Evolutionary conservation across 495 filamentous ascomycete genomes (phyloP).

Genomic region (Talaromyces stipitatus): DNA sequence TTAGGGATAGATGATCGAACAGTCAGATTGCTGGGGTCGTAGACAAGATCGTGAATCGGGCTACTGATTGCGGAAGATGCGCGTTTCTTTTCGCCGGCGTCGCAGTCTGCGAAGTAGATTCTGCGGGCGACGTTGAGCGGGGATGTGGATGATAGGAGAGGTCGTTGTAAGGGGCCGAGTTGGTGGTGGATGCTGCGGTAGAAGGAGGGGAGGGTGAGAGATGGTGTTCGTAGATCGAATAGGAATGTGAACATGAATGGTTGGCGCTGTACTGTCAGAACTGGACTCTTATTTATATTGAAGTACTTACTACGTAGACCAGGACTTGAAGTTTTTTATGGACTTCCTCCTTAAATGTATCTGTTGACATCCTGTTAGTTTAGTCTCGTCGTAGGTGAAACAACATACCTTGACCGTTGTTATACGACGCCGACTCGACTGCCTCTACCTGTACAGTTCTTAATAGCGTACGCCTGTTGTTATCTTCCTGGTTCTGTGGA

Average conservation of each 20-base stretch:
- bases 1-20: conserved; percentile 83
- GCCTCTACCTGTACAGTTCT: conserved; percentile 44
- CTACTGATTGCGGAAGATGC: conserved; percentile 23
- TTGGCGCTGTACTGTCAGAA: conserved; percentile 39
- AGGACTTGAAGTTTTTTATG: conserved; percentile 57
- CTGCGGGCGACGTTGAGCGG: conserved; percentile 41
- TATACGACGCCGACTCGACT: conserved; percentile 8
- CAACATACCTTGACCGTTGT: conserved; percentile 11
- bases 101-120: conserved; percentile 20
- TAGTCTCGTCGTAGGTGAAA: not conserved
- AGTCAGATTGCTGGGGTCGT: conserved; percentile 68
- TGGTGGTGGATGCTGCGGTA: conserved; percentile 80
- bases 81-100: not conserved
- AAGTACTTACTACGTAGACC: conserved; percentile 51
- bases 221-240: conserved; percentile 62
- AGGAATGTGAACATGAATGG: conserved; percentile 92
- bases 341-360: conserved; percentile 1
- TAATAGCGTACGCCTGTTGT: conserved; percentile 36
- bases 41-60: conserved; percentile 77
- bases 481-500: conserved; percentile 21
- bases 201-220: conserved; percentile 58
- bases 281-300: not conserved
- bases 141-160: conserved; percentile 60
- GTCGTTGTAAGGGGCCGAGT: conserved; percentile 66
- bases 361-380: not conserved